phyloP scores from a whole-genome alignment of 2,329 filamentous ascomycete species.

The Cladophialophora exuberans region DNA sequence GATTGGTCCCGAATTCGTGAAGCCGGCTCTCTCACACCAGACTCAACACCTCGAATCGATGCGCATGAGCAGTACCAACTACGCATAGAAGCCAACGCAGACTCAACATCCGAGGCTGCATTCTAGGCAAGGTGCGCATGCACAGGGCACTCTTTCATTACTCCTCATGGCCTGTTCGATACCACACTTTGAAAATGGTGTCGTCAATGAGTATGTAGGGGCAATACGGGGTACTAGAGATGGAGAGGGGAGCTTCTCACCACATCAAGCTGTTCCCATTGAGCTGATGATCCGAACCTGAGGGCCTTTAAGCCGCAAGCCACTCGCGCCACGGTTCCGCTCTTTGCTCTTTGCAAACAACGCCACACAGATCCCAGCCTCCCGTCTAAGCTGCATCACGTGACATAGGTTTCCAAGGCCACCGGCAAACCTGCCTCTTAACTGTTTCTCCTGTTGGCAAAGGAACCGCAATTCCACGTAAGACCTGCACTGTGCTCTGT shows the following conservation, averaged over 20 bases:
- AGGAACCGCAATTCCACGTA: too few relatives aligned
- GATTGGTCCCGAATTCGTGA: not conserved
- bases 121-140: constrained; percentile 24
- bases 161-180: constrained; percentile 22
- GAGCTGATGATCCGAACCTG: not conserved
- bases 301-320: not conserved
- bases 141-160: constrained; percentile 17
- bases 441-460: too few relatives aligned
- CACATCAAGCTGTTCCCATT: not conserved
- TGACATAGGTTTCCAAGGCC: not conserved
- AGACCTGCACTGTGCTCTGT: too few relatives aligned
- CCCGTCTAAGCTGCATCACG: not conserved
- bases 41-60: too few relatives aligned
- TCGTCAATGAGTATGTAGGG: too few relatives aligned
- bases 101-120: constrained; percentile 8
- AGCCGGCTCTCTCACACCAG: too few relatives aligned
- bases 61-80: too few relatives aligned
- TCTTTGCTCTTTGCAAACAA: too few relatives aligned
- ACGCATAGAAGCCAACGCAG: not conserved
- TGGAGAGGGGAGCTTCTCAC: too few relatives aligned
- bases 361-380: not conserved
- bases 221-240: too few relatives aligned
- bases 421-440: not conserved
- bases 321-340: not conserved
- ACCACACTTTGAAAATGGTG: too few relatives aligned